Evolutionary conservation across 1,284 basidiomycete species (phyloP), one percentile per base, ranked within the genome.

Genomic region (Trichosporon sp.): DNA sequence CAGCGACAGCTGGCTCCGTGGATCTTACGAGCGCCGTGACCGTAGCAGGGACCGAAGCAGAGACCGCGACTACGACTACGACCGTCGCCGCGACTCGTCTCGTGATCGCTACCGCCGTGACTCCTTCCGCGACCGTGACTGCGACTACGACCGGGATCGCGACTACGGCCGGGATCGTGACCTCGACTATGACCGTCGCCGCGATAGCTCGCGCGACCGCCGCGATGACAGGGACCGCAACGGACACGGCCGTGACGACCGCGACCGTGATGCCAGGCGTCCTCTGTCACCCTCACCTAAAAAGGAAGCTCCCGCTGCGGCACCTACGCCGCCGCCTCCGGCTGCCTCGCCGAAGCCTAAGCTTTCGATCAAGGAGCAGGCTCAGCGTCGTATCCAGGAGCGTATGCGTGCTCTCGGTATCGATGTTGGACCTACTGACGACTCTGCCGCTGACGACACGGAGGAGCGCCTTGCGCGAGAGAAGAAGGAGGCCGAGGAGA

Each of bases 381-480:
- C 93, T 1, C 88, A 91, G 73, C 86, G 88, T 21, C 86, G 90
- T 52, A 87, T 97, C 36, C 87, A 92, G 71, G 93, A 89, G 49
- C 89, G 95, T 32, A 93, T 92, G 85, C 86, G 88, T 44, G 89
- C 89, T 9, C 85, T 98, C 3, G 95, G 96, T 14, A 84, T 88
- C 31, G 84, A 90, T 2, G 82, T 85, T 1, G 78, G 85, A 5
- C 80, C 88, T 2, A 73, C 86, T 1, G 77, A 80, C 36, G 19
- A 76, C 72, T 2, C 82, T 6, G 81, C 92, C 2, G 93, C 95
- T 76, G 87, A 86, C 13, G 85, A 83, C 60, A 89, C 94, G 3
- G 90, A 91, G 74, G 90, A 92, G 71, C 83, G 93, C 31, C 83
- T 96, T 1, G 88, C 86, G 27, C 84, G 88, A 71, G 94, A 97